Conservation (phyloP, 73 alveolate genomes). For the Blepharisma japonicum region DNA sequence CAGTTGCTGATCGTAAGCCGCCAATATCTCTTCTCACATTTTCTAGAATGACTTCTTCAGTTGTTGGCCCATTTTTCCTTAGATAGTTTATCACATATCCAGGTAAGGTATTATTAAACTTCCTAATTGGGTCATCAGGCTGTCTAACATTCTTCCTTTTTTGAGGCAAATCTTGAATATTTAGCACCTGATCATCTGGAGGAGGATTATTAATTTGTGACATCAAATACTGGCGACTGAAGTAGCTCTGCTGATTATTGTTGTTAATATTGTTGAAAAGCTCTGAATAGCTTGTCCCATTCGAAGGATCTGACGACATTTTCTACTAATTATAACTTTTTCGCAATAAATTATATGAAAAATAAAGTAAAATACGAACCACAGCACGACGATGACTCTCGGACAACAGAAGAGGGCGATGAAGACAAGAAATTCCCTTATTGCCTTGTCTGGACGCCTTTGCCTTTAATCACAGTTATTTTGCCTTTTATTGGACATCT, state of each 20-base stretch:
- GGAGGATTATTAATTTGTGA: too few relatives aligned
- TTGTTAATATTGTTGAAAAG: too few relatives aligned
- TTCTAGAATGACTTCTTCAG: neutral
- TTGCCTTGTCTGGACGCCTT: conserved; percentile 96
- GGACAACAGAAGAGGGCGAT: conserved; percentile 25
- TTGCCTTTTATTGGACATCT: conserved; percentile 92
- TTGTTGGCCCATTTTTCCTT: conserved; percentile 6
- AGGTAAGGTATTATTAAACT: neutral
- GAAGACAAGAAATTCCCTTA: conserved; percentile 71
- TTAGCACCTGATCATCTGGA: too few relatives aligned
- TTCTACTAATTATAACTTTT: too few relatives aligned
- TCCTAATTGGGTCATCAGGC: conserved; percentile 17
- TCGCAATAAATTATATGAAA: too few relatives aligned
- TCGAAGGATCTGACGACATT: too few relatives aligned
- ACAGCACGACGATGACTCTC: too few relatives aligned
- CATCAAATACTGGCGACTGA: too few relatives aligned
- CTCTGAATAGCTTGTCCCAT: too few relatives aligned
- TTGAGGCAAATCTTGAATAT: neutral
- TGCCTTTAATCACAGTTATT: conserved; percentile 80
- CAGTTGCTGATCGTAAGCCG: neutral
- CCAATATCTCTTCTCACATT: neutral
- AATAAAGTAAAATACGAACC: too few relatives aligned
- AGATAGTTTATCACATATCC: conserved; percentile 3
- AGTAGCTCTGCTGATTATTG: too few relatives aligned
- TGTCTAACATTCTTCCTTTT: neutral